Evolutionary conservation across 2,329 filamentous ascomycete species (phyloP).

Genomic region (Talaromyces funiculosus): DNA sequence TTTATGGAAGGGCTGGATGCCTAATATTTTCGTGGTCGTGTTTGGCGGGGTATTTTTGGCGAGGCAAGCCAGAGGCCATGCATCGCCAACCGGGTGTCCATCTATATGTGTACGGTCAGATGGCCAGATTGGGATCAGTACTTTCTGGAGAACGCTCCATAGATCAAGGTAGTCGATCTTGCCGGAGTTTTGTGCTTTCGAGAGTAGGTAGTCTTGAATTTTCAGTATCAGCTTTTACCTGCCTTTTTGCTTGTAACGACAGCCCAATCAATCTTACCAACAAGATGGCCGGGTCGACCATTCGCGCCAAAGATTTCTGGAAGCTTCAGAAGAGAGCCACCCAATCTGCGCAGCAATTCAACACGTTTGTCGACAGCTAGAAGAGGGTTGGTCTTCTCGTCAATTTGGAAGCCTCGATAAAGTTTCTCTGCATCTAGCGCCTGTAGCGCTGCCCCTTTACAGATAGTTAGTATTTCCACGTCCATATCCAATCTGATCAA

Average conservation of each 20-base stretch:
- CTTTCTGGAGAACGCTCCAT: conserved; percentile 41
- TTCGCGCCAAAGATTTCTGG: background rate
- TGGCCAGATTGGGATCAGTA: conserved; percentile 48
- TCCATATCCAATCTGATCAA: background rate
- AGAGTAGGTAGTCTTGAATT: conserved; percentile 37
- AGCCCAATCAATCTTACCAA: background rate
- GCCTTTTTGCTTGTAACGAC: background rate
- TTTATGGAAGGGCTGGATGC: conserved; percentile 53
- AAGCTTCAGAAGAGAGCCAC: background rate
- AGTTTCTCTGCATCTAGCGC: background rate
- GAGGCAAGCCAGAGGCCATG: conserved; percentile 42
- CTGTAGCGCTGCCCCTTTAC: background rate
- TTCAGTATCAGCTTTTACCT: background rate
- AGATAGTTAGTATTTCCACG: background rate
- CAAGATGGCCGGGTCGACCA: background rate
- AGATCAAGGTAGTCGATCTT: conserved; percentile 37
- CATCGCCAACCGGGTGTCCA: conserved; percentile 45
- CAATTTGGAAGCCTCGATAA: background rate
- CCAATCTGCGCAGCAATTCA: background rate
- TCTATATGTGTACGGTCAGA: conserved; percentile 38
- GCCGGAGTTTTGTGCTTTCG: conserved; percentile 20
- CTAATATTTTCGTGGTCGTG: background rate
- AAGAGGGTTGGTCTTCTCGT: background rate
- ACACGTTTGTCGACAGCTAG: background rate
- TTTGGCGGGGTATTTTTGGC: background rate